Conservation (phyloP, 2,329 filamentous ascomycete species). For the Tolypocladium inflatum region DNA sequence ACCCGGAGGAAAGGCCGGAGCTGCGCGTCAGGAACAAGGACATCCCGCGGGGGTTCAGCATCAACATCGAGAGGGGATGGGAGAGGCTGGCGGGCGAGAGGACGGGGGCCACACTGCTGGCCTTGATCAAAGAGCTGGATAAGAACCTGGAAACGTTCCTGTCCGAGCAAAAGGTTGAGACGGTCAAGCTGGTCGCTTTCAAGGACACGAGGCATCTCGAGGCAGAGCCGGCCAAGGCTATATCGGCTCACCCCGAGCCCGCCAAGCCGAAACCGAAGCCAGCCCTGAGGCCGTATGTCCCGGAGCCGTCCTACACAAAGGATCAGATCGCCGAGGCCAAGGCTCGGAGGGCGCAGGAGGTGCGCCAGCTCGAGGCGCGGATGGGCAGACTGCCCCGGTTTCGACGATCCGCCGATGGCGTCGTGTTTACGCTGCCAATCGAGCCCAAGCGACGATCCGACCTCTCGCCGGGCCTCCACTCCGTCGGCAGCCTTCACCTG, state of each 20-base stretch:
- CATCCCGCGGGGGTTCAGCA: conserved; percentile 61
- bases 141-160: conserved; percentile 62
- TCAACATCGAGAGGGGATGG: conserved; percentile 71
- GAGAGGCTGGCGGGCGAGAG: conserved; percentile 50
- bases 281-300: conserved; percentile 22
- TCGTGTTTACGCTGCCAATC: conserved; percentile 61
- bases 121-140: conserved; percentile 60
- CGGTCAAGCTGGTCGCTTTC: conserved; percentile 57
- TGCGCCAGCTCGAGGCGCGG: conserved; percentile 64
- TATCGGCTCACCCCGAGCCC: conserved; percentile 1
- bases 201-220: conserved; percentile 44
- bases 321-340: conserved; percentile 55
- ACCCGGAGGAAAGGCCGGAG: conserved; percentile 48
- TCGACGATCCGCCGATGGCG: conserved; percentile 58
- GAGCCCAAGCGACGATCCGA: conserved; percentile 52
- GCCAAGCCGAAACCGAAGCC: conserved; percentile 5
- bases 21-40: conserved; percentile 58
- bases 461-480: conserved; percentile 51
- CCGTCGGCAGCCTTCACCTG: conserved; percentile 55
- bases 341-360: conserved; percentile 53
- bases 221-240: conserved; percentile 5
- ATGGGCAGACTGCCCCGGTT: conserved; percentile 60
- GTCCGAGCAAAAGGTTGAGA: conserved; percentile 61
- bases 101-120: conserved; percentile 49
- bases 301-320: conserved; percentile 40